phyloP scores from a whole-genome alignment of 352 stramenopile species.

The Globisporangium emineosum region DNA sequence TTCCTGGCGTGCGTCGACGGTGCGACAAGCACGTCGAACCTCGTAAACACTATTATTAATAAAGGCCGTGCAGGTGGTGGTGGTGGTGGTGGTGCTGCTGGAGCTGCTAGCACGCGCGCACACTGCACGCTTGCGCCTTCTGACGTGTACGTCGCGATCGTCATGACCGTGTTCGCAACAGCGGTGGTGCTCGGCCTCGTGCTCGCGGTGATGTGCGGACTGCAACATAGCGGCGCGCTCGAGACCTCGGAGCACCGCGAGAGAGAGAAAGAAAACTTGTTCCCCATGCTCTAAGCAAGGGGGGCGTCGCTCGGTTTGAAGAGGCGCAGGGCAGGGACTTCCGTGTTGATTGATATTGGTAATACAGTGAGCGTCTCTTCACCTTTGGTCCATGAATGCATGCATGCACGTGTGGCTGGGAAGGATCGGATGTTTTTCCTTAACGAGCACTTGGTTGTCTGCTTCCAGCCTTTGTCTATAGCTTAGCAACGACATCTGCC shows the following conservation, averaged over 20 bases:
- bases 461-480: not conserved
- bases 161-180: slow-evolving; percentile 43
- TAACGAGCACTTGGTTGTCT: not conserved
- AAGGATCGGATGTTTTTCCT: not conserved
- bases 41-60: slow-evolving; percentile 16
- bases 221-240: slow-evolving; percentile 39
- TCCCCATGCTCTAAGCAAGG: slow-evolving; percentile 44
- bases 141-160: slow-evolving; percentile 42
- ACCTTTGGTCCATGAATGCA: not conserved
- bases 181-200: slow-evolving; percentile 33
- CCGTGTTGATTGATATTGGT: not conserved
- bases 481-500: not conserved
- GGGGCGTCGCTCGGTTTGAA: not conserved
- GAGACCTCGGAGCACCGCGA: slow-evolving; percentile 29
- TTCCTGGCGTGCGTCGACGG: slow-evolving; percentile 62
- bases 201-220: slow-evolving; percentile 26
- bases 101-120: not conserved
- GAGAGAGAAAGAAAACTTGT: slow-evolving; percentile 44
- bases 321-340: not conserved
- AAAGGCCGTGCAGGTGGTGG: not conserved
- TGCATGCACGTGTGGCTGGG: not conserved
- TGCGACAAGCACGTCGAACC: slow-evolving; percentile 16
- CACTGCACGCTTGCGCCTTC: slow-evolving; percentile 10
- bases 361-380: not conserved
- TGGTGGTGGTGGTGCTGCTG: not conserved